Conservation (phyloP, 345 rosid species). For the Citrus trifoliata region DNA sequence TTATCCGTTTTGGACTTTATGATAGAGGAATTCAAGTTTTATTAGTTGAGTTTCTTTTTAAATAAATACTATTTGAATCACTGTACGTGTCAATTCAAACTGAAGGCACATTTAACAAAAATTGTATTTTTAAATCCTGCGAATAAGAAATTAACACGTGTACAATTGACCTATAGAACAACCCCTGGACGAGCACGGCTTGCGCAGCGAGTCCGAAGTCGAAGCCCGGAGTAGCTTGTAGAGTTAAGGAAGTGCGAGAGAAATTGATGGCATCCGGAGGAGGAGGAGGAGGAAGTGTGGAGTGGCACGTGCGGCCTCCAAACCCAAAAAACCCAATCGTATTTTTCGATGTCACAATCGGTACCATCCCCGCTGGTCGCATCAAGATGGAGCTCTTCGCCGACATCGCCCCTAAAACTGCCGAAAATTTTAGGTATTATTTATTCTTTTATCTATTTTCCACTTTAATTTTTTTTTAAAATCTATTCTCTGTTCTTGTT, state of each 20-base stretch:
- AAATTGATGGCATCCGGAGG: constrained; percentile 49
- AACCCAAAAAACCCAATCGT: constrained; percentile 96
- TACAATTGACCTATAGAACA: too few relatives aligned
- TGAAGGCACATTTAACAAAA: too few relatives aligned
- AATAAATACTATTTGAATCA: too few relatives aligned
- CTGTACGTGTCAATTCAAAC: too few relatives aligned
- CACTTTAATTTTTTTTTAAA: not conserved
- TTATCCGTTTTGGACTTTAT: accelerated
- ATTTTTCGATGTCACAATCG: constrained; percentile 90
- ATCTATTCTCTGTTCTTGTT: not conserved
- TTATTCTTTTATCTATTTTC: not conserved
- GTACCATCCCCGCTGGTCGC: constrained; percentile 88
- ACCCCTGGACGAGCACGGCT: too few relatives aligned
- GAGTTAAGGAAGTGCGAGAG: not conserved
- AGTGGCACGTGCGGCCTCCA: constrained; percentile 93
- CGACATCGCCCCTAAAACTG: constrained; percentile 83
- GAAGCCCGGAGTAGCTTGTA: not conserved
- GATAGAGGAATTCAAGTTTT: accelerated
- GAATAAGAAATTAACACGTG: too few relatives aligned
- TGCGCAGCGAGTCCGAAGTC: too few relatives aligned
- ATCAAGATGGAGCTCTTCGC: constrained; percentile 99
- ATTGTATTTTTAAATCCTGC: too few relatives aligned
- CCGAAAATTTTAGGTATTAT: constrained; percentile 86
- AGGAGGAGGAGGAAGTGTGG: constrained; percentile 67
- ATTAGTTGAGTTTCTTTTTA: too few relatives aligned